phyloP scores from a whole-genome alignment of 257 asterid species.

The Solanum infundibuliforme region DNA sequence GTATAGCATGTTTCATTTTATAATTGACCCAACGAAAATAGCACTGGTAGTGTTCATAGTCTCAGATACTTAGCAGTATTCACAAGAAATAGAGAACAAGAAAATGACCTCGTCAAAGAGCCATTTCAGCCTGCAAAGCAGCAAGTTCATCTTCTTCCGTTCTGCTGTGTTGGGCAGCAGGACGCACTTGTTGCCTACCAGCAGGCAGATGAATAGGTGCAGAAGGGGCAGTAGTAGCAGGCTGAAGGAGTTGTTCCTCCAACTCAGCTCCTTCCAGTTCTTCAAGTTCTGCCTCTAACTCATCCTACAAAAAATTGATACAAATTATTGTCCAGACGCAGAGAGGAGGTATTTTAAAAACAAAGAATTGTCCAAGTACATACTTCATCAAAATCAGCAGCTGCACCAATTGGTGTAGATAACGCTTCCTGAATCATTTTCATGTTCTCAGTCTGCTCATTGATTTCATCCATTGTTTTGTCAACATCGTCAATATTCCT shows the following conservation, averaged over 20 bases:
- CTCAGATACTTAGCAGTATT: background rate
- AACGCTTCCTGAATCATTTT: conserved; percentile 73
- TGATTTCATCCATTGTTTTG: conserved; percentile 85
- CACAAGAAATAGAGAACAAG: background rate
- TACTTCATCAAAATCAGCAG: conserved; percentile 80
- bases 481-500: conserved; percentile 78
- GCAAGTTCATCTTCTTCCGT: conserved; percentile 75
- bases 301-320: conserved; percentile 31
- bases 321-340: background rate
- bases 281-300: conserved; percentile 77
- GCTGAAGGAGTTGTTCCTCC: conserved; percentile 76
- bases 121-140: conserved; percentile 81
- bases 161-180: conserved; percentile 12
- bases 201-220: conserved; percentile 49
- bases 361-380: background rate
- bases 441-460: conserved; percentile 84
- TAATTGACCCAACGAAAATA: background rate
- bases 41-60: background rate
- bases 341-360: background rate
- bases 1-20: background rate
- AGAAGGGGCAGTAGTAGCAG: conserved; percentile 61
- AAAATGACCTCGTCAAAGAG: conserved; percentile 48
- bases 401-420: conserved; percentile 58
- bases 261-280: conserved; percentile 61
- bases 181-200: conserved; percentile 42